A percentile compares a stretch with the other conserved stretches of the same genome.
Conservation (phyloP, 441 rosid species). For the Corymbia citriodora region DNA sequence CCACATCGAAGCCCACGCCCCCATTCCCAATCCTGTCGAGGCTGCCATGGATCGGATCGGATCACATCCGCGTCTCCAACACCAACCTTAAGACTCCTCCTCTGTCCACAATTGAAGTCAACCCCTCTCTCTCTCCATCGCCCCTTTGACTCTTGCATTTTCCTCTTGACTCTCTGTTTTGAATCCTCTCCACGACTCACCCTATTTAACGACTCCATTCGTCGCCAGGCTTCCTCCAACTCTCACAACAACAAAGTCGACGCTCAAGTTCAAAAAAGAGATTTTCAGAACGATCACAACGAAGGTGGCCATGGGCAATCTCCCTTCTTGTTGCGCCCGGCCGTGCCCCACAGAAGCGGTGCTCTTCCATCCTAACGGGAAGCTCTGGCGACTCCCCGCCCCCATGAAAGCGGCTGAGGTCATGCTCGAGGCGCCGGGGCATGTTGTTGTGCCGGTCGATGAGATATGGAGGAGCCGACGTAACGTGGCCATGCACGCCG, state of each 20-base stretch:
- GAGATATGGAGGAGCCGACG: constrained; percentile 16
- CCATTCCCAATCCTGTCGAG: background rate
- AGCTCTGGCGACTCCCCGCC: constrained; percentile 6
- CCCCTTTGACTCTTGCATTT: no score
- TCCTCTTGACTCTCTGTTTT: background rate
- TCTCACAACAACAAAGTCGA: background rate
- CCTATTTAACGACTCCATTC: background rate
- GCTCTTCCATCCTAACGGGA: constrained; percentile 25
- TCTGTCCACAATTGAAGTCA: background rate
- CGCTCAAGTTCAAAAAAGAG: background rate
- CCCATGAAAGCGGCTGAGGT: constrained; percentile 37
- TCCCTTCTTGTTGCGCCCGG: constrained; percentile 6
- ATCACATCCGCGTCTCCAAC: background rate
- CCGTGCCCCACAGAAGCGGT: constrained; percentile 3
- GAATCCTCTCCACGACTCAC: background rate
- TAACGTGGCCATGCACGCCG: constrained; percentile 28
- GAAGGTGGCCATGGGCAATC: constrained; percentile 26
- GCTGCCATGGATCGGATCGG: background rate
- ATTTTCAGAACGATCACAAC: background rate
- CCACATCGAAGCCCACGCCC: background rate
- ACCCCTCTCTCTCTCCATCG: background rate
- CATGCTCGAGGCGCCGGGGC: constrained; percentile 43
- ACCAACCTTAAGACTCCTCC: background rate
- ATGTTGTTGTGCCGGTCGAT: constrained; percentile 14
- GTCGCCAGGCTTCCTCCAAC: background rate